Conservation (phyloP, 352 stramenopile species). For the Halophytophthora polymorphica region DNA sequence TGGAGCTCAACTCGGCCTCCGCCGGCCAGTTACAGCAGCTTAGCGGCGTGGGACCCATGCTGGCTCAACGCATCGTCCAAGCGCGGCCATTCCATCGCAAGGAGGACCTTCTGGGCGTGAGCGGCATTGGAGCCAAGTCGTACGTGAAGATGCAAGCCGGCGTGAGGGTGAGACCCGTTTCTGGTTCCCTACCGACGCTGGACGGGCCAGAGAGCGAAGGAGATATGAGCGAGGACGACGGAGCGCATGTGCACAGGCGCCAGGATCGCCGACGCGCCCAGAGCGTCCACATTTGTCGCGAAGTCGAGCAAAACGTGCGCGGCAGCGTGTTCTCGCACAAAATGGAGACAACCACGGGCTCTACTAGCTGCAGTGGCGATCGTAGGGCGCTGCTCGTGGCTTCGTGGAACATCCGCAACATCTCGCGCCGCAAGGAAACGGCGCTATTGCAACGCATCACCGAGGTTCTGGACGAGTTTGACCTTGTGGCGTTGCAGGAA, state of each 20-base stretch:
- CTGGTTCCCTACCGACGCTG: background rate
- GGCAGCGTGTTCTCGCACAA: conserved; percentile 25
- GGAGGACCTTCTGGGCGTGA: conserved; percentile 49
- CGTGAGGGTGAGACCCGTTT: conserved; percentile 15
- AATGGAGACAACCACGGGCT: background rate
- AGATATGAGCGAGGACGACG: background rate
- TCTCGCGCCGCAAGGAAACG: conserved; percentile 46
- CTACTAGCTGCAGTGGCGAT: background rate
- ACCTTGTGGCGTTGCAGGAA: conserved; percentile 66
- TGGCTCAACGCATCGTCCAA: conserved; percentile 43
- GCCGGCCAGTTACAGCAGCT: conserved; percentile 34
- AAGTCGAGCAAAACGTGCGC: conserved; percentile 35
- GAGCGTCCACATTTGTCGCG: conserved; percentile 29
- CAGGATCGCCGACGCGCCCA: background rate
- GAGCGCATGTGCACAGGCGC: background rate
- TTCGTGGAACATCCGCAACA: conserved; percentile 76
- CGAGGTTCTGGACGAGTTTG: conserved; percentile 50
- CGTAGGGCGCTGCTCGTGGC: conserved; percentile 43
- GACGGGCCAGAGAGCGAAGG: conserved; percentile 2
- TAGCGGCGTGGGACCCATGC: conserved; percentile 32
- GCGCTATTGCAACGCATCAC: conserved; percentile 42
- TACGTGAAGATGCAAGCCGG: conserved; percentile 39
- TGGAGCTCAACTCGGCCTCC: conserved; percentile 53
- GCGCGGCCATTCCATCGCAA: conserved; percentile 44
- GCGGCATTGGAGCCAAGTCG: conserved; percentile 35